phyloP scores from a whole-genome alignment of 345 rosid genomes.

The Populus deltoides region DNA sequence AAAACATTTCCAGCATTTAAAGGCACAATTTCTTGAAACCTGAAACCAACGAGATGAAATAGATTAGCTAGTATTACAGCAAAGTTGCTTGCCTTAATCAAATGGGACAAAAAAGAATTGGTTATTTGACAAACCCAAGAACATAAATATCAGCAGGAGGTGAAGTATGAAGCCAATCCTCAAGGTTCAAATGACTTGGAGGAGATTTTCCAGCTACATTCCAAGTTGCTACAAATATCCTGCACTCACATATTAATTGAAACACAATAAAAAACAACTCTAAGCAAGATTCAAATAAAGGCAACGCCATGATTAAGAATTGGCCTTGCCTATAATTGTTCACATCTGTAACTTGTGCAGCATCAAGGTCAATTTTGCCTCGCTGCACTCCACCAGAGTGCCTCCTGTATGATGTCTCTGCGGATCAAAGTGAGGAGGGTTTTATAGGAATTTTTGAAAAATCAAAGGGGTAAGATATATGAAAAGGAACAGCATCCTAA shows the following conservation, averaged over 20 bases:
- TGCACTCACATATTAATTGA: slow-evolving; percentile 21
- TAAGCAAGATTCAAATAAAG: slow-evolving; percentile 7
- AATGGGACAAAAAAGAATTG: not conserved
- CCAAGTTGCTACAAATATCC: slow-evolving; percentile 96
- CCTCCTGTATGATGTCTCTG: slow-evolving; percentile 57
- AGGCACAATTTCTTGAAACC: slow-evolving; percentile 98
- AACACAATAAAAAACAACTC: not conserved
- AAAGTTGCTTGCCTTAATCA: not conserved
- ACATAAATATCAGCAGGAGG: slow-evolving; percentile 95
- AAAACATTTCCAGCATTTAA: slow-evolving; percentile 95
- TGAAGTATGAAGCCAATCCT: slow-evolving; percentile 94
- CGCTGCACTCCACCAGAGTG: slow-evolving; percentile 49
- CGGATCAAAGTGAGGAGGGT: slow-evolving; percentile 6
- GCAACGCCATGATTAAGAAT: not conserved
- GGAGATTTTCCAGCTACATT: slow-evolving; percentile 98
- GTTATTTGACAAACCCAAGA: slow-evolving; percentile 63
- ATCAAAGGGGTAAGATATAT: not conserved
- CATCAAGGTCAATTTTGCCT: slow-evolving; percentile 58
- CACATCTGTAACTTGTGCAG: slow-evolving; percentile 58
- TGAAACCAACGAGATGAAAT: slow-evolving; percentile 28
- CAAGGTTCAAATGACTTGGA: slow-evolving; percentile 72
- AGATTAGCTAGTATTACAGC: not conserved
- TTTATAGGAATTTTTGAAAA: slow-evolving; percentile 10
- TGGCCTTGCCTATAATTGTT: slow-evolving; percentile 54
- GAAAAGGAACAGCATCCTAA: slow-evolving; percentile 1